Conservation (phyloP, 495 filamentous ascomycete species). For the Antarctomyces pellizariae region DNA sequence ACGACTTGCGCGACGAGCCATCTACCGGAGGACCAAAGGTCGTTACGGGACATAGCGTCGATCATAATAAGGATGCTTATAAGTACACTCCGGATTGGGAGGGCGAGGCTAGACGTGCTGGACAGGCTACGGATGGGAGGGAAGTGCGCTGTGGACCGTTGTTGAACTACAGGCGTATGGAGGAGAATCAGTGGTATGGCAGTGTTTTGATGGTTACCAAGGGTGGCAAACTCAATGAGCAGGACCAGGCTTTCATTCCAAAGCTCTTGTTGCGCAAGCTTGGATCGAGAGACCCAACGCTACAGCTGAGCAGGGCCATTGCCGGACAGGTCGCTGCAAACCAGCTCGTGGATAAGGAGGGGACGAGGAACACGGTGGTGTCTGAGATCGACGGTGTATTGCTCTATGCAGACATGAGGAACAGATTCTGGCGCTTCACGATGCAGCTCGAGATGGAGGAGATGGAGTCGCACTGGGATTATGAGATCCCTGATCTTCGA, state of each 20-base stretch:
- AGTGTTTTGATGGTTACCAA: slow-evolving; percentile 62
- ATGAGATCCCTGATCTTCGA: slow-evolving; percentile 25
- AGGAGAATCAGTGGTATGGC: slow-evolving; percentile 50
- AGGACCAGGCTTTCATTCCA: too few species aligned
- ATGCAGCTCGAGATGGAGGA: slow-evolving; percentile 32
- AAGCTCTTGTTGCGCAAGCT: too few species aligned
- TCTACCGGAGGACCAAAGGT: too few species aligned
- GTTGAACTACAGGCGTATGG: slow-evolving; percentile 69
- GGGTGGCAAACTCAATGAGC: too few species aligned
- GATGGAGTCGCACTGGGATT: slow-evolving; percentile 34
- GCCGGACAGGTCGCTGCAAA: too few species aligned
- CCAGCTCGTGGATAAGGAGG: background rate
- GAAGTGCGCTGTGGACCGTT: slow-evolving; percentile 58
- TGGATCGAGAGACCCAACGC: too few species aligned
- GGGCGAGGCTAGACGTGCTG: background rate
- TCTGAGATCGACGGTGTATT: slow-evolving; percentile 24
- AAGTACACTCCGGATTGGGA: background rate
- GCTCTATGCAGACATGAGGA: slow-evolving; percentile 55
- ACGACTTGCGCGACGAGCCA: too few species aligned
- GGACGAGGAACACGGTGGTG: background rate
- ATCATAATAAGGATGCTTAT: background rate
- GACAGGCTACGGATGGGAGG: slow-evolving; percentile 1
- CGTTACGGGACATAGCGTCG: slow-evolving; percentile 1
- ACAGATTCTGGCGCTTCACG: slow-evolving; percentile 65
- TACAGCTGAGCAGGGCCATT: too few species aligned